These are phyloP conservation scores for Hortiboletus campestris DNA, from an alignment of 768 basidiomycete genomes.

Conservation along the genomic window DNA sequence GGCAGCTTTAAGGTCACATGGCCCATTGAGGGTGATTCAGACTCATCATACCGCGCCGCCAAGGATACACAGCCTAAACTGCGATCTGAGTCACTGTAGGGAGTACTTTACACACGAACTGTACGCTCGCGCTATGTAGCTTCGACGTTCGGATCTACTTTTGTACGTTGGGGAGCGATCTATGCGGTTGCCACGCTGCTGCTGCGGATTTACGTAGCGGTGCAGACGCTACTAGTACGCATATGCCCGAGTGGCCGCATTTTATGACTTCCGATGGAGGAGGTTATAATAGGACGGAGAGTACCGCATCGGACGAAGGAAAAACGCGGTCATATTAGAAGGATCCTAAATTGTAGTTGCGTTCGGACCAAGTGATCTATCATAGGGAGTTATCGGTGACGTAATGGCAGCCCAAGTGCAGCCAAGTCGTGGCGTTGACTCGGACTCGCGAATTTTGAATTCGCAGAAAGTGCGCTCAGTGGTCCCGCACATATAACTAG, in stretches of 20 bases:
- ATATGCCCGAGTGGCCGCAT: constrained; percentile 37
- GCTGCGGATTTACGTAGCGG: constrained; percentile 51
- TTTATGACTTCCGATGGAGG: constrained; percentile 45
- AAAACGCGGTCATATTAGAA: not conserved
- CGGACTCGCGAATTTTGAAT: too few species aligned
- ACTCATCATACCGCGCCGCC: constrained; percentile 3
- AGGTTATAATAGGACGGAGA: constrained; percentile 15
- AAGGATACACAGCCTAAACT: constrained; percentile 16
- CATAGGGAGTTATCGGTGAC: not conserved
- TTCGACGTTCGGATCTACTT: constrained; percentile 46
- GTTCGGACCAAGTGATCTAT: not conserved
- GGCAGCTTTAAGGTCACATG: constrained; percentile 5
- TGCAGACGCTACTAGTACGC: constrained; percentile 35
- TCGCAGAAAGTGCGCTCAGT: too few species aligned
- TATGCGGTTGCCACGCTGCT: constrained; percentile 50
- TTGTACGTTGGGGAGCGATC: constrained; percentile 58
- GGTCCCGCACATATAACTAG: not conserved
- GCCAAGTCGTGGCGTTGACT: too few species aligned
- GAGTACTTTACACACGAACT: constrained; percentile 57
- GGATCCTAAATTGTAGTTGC: too few species aligned
- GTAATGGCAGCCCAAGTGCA: too few species aligned
- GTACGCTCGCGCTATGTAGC: constrained; percentile 55
- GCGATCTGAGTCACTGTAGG: constrained; percentile 32
- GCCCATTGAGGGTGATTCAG: constrained; percentile 1
- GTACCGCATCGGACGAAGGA: not conserved